These are phyloP conservation scores for Coccomyxa sp. DNA, from an alignment of 139 green algal species.

Conservation along the genomic window DNA sequence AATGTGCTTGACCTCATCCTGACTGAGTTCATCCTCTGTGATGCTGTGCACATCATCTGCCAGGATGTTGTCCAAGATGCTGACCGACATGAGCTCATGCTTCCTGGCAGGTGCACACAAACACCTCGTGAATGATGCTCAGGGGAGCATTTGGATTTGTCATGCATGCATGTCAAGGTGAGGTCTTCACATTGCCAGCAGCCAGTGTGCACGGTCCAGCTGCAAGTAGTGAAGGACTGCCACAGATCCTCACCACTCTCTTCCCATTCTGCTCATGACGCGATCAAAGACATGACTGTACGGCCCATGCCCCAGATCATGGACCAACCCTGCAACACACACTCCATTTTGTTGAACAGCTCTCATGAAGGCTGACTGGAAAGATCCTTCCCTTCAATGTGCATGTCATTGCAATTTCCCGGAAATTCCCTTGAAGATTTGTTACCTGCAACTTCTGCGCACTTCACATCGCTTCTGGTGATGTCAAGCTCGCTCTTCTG, in stretches of 20 bases:
- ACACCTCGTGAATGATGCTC: no score
- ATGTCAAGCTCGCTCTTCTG: slow-evolving; percentile 51
- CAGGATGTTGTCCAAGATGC: slow-evolving; percentile 49
- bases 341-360: no score
- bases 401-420: neutral
- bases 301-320: slow-evolving; percentile 92
- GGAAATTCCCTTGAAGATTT: neutral
- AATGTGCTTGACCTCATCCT: slow-evolving; percentile 27
- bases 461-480: slow-evolving; percentile 47
- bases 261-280: slow-evolving; percentile 54
- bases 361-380: no score
- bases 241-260: slow-evolving; percentile 25
- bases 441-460: slow-evolving; percentile 46
- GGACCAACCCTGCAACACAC: slow-evolving; percentile 67
- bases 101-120: slow-evolving; percentile 27
- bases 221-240: neutral
- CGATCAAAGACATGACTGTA: slow-evolving; percentile 89
- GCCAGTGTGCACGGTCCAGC: neutral
- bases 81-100: slow-evolving; percentile 67
- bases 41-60: neutral
- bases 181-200: no score
- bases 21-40: slow-evolving; percentile 9
- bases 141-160: neutral
- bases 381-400: no score
- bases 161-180: neutral